phyloP scores from a whole-genome alignment of 805 yeast species.

The Pichia pseudocactophila region DNA sequence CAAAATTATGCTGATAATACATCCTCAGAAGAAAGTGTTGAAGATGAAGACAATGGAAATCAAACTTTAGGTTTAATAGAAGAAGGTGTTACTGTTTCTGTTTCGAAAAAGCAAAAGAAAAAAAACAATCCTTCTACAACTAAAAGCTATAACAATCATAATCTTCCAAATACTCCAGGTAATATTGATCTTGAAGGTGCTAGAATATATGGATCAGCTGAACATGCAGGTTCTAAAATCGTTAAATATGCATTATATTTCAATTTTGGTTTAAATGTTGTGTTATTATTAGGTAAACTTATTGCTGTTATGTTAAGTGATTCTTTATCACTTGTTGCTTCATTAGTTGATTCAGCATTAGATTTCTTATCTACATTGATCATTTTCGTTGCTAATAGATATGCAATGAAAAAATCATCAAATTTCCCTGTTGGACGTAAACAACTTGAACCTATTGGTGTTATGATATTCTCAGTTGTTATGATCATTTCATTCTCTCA shows the following conservation, averaged over 20 bases:
- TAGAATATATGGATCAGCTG: constrained; percentile 41
- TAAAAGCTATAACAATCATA: not conserved
- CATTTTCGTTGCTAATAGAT: constrained; percentile 51
- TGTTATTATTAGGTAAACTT: constrained; percentile 51
- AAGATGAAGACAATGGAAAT: constrained; percentile 2
- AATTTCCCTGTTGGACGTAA: constrained; percentile 63
- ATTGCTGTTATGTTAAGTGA: constrained; percentile 53
- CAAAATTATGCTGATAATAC: constrained; percentile 41
- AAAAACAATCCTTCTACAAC: not conserved
- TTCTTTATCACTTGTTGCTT: constrained; percentile 71
- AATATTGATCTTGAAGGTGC: constrained; percentile 51
- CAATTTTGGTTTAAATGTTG: constrained; percentile 51
- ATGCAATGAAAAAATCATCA: constrained; percentile 30
- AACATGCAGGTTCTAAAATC: constrained; percentile 27
- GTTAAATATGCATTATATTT: constrained; percentile 56
- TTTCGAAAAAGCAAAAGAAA: not conserved
- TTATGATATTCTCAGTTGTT: constrained; percentile 60
- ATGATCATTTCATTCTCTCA: constrained; percentile 66
- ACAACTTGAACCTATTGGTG: constrained; percentile 71
- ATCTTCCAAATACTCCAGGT: constrained; percentile 38
- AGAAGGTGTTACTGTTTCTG: not conserved
- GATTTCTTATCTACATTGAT: constrained; percentile 70
- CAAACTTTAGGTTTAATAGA: not conserved
- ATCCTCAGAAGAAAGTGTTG: constrained; percentile 7
- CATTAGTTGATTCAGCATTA: constrained; percentile 65